Conservation (phyloP, 805 yeast genomes). For the Candida succiphila region DNA sequence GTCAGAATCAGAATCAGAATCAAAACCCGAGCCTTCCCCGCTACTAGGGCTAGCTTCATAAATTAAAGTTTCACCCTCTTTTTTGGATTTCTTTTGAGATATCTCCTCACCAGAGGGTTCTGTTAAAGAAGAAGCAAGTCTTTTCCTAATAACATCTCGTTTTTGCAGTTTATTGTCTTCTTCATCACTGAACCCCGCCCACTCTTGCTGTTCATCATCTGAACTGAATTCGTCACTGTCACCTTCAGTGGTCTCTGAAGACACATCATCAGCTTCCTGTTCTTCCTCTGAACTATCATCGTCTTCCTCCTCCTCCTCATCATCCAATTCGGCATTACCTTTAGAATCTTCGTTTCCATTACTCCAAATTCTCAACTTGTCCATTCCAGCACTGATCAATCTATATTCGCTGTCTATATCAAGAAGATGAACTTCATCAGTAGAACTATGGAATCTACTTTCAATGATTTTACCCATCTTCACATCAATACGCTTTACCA, state of each 20-base stretch:
- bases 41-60: too few species aligned
- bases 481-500: conserved; percentile 55
- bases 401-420: conserved; percentile 80
- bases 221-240: conserved; percentile 2
- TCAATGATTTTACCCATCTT: conserved; percentile 55
- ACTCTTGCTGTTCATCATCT: conserved; percentile 7
- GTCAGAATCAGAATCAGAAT: conserved; percentile 1
- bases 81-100: neutral
- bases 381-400: conserved; percentile 78
- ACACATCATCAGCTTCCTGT: conserved; percentile 4
- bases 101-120: neutral
- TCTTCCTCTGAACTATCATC: conserved; percentile 5
- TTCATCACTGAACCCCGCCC: conserved; percentile 5
- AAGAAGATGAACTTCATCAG: conserved; percentile 67
- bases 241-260: conserved; percentile 2
- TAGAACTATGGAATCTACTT: conserved; percentile 51
- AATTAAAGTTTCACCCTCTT: neutral
- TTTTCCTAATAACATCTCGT: conserved; percentile 1
- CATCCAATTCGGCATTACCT: conserved; percentile 21
- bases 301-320: conserved; percentile 6
- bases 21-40: too few species aligned
- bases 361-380: conserved; percentile 69
- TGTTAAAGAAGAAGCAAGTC: neutral
- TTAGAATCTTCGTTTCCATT: conserved; percentile 13
- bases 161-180: neutral